Percentiles rank a stretch among this genome's conserved stretches.
These are phyloP conservation scores for Chenopodium album DNA, from an alignment of 148 eudicot species.

Conservation along the genomic window DNA sequence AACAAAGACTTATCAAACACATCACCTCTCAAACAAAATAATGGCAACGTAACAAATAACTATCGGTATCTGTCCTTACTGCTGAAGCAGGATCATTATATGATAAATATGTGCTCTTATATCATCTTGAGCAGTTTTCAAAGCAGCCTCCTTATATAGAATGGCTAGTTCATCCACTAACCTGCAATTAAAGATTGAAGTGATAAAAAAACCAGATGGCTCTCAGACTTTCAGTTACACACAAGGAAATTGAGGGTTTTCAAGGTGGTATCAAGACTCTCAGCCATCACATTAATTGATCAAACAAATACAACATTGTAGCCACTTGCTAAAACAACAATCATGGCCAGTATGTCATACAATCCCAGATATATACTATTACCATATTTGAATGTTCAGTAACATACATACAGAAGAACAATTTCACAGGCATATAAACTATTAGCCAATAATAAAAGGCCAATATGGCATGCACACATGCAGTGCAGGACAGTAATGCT, in stretches of 20 bases:
- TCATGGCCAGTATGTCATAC: neutral
- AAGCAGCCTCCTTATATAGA: constrained; percentile 74
- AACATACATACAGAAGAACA: neutral
- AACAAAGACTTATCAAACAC: constrained; percentile 1
- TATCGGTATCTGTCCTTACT: constrained; percentile 42
- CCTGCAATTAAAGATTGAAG: constrained; percentile 38
- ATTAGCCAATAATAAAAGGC: too few relatives aligned
- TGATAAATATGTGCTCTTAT: constrained; percentile 57
- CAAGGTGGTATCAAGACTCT: neutral
- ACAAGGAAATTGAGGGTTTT: neutral
- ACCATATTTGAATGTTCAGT: neutral
- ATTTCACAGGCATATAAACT: neutral
- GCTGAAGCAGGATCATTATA: constrained; percentile 60
- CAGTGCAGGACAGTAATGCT: neutral
- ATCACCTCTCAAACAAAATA: neutral
- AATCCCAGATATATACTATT: neutral
- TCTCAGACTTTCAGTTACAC: neutral
- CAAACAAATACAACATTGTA: neutral
- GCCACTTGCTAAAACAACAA: neutral
- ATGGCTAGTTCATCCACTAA: constrained; percentile 73
- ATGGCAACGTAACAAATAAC: neutral
- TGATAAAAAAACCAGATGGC: constrained; percentile 12
- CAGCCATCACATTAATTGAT: neutral
- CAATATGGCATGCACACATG: neutral
- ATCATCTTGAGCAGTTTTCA: constrained; percentile 65